phyloP scores from a whole-genome alignment of 2,329 filamentous ascomycete genomes.

The Aspergillus thermomutatus region DNA sequence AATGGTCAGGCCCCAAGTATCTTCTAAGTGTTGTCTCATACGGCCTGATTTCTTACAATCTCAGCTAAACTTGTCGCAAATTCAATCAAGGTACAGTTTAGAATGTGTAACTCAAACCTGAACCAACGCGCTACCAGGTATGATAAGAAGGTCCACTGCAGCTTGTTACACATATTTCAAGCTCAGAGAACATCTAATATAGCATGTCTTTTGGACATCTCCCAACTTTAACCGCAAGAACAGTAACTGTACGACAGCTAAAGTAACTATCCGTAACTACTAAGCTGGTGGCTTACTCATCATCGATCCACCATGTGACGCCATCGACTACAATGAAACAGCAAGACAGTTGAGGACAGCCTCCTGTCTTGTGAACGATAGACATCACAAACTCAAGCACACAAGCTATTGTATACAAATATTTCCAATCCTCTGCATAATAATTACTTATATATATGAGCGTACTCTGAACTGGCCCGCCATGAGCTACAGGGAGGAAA shows the following conservation, averaged over 20 bases:
- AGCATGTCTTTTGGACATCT: neutral
- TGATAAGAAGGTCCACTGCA: neutral
- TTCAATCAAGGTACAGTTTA: neutral
- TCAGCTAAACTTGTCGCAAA: neutral
- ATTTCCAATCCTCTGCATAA: neutral
- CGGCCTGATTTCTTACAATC: neutral
- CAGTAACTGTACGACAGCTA: neutral
- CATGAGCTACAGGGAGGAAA: conserved; percentile 4
- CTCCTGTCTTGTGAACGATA: neutral
- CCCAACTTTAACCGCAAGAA: neutral
- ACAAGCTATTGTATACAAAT: neutral
- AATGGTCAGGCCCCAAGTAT: neutral
- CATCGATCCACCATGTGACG: neutral
- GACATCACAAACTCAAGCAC: neutral
- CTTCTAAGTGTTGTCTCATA: neutral
- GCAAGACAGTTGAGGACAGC: neutral
- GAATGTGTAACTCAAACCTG: neutral
- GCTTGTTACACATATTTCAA: neutral
- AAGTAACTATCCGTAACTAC: no score
- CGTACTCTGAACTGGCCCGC: neutral
- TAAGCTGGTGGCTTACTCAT: neutral
- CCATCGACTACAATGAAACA: neutral
- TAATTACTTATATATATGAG: neutral
- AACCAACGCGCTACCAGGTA: neutral
- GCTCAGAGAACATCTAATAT: neutral